Base-by-base conservation (phyloP, 2,329 filamentous ascomycete genomes). In the Monilinia aucupariae region DNA sequence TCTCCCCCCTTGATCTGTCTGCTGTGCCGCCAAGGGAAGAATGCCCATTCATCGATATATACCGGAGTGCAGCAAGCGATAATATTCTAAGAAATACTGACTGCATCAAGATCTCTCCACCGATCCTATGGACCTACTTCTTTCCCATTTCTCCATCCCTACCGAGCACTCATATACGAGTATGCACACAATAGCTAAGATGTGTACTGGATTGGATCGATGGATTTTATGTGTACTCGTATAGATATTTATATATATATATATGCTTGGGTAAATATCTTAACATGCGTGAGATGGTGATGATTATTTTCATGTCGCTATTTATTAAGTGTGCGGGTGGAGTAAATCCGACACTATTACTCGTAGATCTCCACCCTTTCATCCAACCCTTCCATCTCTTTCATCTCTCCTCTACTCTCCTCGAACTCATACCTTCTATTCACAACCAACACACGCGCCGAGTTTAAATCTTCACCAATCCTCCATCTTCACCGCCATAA, bases 391-490 rank as follows among this genome's bases (percentile, higher is more conserved):
- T 45, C 27, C 27, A 30, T 30, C 27, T 30, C 27, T 30, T 59
- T 43, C 55, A 50, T 41, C 39, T 59, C 56, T 43, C 39, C 43
- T 50, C 37, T n/a, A n/a, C n/a, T n/a, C n/a, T n/a, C n/a, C n/a
- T n/a, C n/a, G n/a, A n/a, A n/a, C n/a, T n/a, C n/a, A n/a, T n/a
- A n/a, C n/a, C n/a, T n/a, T 59, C 55, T n/a, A 27, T 39, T 59
- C 45, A 59, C 15, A 1, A 50, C 20, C 32, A 59, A 3, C 22
- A 59, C 56, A 39, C 56, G 56, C 56, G 56, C 43, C 50, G 56
- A 50, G 56, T 39, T 39, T 59, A 59, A 50, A 30, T 59, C 56
- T 59, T 59, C 56, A 34, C 55, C 32, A 37, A 43, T n/a, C 37
- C 30, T 25, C 20, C 41, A 47, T 25, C 20, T 10, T 50, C 56